Conservation (phyloP, 345 rosid species). For the Eucalyptus tenuipes region DNA sequence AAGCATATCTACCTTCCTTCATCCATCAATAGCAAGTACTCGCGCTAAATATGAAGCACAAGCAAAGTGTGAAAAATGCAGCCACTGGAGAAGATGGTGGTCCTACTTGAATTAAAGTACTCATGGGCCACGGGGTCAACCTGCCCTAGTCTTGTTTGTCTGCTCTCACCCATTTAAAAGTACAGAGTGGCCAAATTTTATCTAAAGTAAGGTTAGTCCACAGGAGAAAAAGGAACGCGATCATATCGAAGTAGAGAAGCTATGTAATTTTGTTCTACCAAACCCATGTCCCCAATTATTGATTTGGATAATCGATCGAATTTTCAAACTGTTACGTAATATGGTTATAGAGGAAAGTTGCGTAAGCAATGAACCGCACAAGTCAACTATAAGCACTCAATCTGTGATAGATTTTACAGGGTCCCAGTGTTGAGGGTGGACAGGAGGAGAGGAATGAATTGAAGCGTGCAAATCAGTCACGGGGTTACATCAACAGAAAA, state of each 20-base stretch:
- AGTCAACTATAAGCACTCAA: background rate
- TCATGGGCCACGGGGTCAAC: background rate
- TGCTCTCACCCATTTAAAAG: background rate
- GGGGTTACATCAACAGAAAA: background rate
- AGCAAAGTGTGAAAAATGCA: background rate
- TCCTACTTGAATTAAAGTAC: background rate
- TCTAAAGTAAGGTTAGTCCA: background rate
- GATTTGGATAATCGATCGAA: background rate
- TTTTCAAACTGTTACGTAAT: background rate
- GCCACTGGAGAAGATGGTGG: background rate
- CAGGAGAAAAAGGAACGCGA: background rate
- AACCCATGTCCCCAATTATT: background rate
- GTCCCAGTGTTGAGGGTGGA: background rate
- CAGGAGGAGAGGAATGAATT: background rate
- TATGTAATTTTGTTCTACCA: background rate
- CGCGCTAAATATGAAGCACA: background rate
- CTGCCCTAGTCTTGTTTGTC: background rate
- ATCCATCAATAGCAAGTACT: background rate
- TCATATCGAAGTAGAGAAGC: background rate
- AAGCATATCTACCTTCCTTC: background rate
- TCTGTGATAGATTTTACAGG: background rate
- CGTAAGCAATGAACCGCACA: background rate
- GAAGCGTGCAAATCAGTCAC: background rate
- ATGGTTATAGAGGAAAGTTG: background rate
- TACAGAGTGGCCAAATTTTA: background rate